A percentile compares a stretch with the other conserved stretches of the same genome.
Conservation (phyloP, 495 filamentous ascomycete species). For the Talaromyces wortmannii region DNA sequence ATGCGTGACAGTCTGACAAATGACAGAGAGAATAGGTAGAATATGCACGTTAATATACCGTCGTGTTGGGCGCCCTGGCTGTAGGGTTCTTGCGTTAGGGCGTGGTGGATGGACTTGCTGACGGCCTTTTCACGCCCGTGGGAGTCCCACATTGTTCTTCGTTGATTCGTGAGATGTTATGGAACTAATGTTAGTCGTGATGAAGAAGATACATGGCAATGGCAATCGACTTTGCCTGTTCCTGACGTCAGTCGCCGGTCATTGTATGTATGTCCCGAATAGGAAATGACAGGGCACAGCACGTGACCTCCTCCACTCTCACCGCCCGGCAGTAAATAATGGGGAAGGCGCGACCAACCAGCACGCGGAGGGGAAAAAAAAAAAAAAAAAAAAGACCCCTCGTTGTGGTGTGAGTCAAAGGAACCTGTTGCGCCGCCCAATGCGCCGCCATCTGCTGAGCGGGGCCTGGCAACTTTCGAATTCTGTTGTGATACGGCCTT, state of each 20-base stretch:
- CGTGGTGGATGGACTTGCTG: slow-evolving; percentile 25
- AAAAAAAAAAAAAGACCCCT: slow-evolving; percentile 25
- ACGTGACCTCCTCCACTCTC: slow-evolving; percentile 5
- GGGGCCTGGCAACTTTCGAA: slow-evolving; percentile 35
- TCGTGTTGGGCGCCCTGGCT: no score
- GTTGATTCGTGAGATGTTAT: neutral
- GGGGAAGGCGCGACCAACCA: neutral
- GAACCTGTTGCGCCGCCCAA: slow-evolving; percentile 5
- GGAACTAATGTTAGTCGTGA: neutral
- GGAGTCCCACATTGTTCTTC: neutral
- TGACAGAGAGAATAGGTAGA: slow-evolving; percentile 31
- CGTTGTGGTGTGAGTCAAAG: neutral
- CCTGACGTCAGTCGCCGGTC: slow-evolving; percentile 1
- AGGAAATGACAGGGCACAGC: neutral
- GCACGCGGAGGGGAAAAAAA: neutral
- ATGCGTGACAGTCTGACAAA: slow-evolving; percentile 23
- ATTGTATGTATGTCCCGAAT: slow-evolving; percentile 2
- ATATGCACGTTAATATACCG: no score
- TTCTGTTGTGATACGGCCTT: slow-evolving; percentile 13
- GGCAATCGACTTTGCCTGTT: neutral
- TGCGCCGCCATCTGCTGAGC: slow-evolving; percentile 37
- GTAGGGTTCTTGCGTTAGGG: slow-evolving; percentile 22
- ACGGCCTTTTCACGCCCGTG: slow-evolving; percentile 23
- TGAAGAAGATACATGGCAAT: neutral
- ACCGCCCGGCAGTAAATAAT: slow-evolving; percentile 23